Conservation (phyloP, 2,329 filamentous ascomycete genomes). For the Neofusicoccum cordaticola region DNA sequence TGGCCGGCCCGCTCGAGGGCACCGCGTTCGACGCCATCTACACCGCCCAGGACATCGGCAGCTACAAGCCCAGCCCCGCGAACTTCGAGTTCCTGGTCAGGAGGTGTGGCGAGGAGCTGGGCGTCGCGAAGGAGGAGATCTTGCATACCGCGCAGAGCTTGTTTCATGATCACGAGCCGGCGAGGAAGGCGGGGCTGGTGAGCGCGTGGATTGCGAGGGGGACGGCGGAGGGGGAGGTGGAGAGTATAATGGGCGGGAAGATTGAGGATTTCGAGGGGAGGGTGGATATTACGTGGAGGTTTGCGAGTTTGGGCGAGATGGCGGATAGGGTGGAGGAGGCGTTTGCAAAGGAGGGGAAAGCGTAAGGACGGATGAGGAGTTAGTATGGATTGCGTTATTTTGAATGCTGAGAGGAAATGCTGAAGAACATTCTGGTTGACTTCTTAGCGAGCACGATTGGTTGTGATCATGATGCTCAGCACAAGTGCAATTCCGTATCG, state of each 20-base stretch:
- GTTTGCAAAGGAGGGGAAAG: slow-evolving; percentile 16
- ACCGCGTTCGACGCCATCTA: slow-evolving; percentile 62
- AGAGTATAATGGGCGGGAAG: slow-evolving; percentile 43
- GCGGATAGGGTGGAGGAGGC: slow-evolving; percentile 54
- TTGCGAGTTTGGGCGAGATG: slow-evolving; percentile 59
- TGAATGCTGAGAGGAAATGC: too few species aligned
- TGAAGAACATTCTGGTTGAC: too few species aligned
- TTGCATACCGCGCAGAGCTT: slow-evolving; percentile 69
- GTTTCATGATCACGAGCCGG: slow-evolving; percentile 65
- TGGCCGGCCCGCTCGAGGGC: slow-evolving; percentile 50
- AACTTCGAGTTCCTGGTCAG: slow-evolving; percentile 67
- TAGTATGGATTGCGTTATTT: too few species aligned
- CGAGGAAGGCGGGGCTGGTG: slow-evolving; percentile 57
- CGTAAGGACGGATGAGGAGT: background rate
- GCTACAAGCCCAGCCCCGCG: slow-evolving; percentile 66
- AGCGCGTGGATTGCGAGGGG: slow-evolving; percentile 65
- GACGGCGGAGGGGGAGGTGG: slow-evolving; percentile 37
- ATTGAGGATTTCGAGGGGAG: slow-evolving; percentile 28
- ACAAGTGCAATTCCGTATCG: too few species aligned
- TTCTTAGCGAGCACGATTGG: too few species aligned
- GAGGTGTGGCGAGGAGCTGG: slow-evolving; percentile 54
- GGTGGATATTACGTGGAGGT: slow-evolving; percentile 54
- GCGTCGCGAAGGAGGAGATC: slow-evolving; percentile 55
- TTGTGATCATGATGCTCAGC: too few species aligned
- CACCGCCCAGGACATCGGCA: slow-evolving; percentile 69